These are phyloP conservation scores for Apophysomyces sp. DNA, from an alignment of 371 early-diverging fungal genomes.

Conservation along the genomic window DNA sequence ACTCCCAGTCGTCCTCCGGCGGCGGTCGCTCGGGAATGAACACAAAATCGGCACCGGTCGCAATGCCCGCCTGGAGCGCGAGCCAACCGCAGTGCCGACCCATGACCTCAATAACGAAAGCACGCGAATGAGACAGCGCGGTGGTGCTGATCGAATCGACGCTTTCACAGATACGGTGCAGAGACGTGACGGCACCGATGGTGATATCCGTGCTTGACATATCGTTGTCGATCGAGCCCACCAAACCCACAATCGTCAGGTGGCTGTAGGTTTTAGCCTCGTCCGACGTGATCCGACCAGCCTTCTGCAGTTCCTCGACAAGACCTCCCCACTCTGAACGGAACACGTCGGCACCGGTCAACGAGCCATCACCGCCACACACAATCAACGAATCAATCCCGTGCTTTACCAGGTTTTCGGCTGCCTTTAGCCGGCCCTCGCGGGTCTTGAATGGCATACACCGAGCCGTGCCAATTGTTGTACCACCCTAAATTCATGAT, in stretches of 20 bases:
- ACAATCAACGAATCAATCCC: conserved; percentile 97
- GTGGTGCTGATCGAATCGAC: conserved; percentile 95
- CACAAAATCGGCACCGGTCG: conserved; percentile 93
- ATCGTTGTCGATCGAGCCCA: conserved; percentile 96
- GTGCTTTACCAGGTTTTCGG: conserved; percentile 80
- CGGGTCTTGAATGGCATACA: conserved; percentile 83
- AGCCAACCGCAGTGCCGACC: conserved; percentile 99
- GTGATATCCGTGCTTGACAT: conserved; percentile 95
- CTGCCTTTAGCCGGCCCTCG: conserved; percentile 87
- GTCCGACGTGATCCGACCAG: conserved; percentile 53
- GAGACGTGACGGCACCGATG: conserved; percentile 93
- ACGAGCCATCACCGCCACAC: conserved; percentile 96
- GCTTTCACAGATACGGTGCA: conserved; percentile 96
- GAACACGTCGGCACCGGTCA: conserved; percentile 94
- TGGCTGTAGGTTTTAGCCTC: conserved; percentile 58
- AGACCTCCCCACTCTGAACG: conserved; percentile 91
- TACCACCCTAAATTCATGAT: conserved; percentile 78
- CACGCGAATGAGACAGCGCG: conserved; percentile 93
- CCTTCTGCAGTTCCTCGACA: conserved; percentile 69
- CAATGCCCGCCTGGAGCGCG: conserved; percentile 91
- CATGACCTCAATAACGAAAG: conserved; percentile 99
- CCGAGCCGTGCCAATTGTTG: conserved; percentile 94
- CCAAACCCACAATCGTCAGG: conserved; percentile 93
- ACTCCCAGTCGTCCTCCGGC: conserved; percentile 83
- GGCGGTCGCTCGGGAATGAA: conserved; percentile 98